Conservation (phyloP, 768 basidiomycete genomes). For the Pleurotus salmoneostramineus region DNA sequence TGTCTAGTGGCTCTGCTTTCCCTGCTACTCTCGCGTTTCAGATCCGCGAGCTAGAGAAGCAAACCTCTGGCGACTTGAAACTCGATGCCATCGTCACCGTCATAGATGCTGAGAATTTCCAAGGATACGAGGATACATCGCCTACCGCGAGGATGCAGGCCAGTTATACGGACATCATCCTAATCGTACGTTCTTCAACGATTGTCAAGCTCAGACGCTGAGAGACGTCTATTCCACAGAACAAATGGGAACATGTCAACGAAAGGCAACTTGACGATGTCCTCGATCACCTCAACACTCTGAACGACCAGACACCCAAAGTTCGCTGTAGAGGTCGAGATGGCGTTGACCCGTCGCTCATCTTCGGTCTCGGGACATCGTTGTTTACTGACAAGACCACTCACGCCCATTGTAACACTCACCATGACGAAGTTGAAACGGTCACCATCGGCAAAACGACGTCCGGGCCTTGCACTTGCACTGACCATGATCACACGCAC, state of each 20-base stretch:
- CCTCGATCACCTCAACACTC: constrained; percentile 80
- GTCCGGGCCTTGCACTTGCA: constrained; percentile 1
- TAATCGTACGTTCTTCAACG: constrained; percentile 55
- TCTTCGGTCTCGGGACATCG: constrained; percentile 90
- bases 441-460: constrained; percentile 45
- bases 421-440: constrained; percentile 84
- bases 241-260: constrained; percentile 87
- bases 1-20: constrained; percentile 82
- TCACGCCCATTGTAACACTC: constrained; percentile 30
- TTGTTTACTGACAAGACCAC: constrained; percentile 44
- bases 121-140: constrained; percentile 89
- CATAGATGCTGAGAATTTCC: constrained; percentile 87
- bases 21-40: constrained; percentile 95
- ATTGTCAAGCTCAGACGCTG: neutral
- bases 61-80: constrained; percentile 70
- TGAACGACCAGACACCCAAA: constrained; percentile 90
- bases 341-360: constrained; percentile 71
- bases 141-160: constrained; percentile 93
- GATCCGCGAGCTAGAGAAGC: constrained; percentile 81
- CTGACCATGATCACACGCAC: constrained; percentile 16
- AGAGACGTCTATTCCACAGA: constrained; percentile 34
- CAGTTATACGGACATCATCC: constrained; percentile 89
- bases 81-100: constrained; percentile 92
- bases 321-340: constrained; percentile 60
- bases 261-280: constrained; percentile 79